These are phyloP conservation scores for Anisodus acutangulus DNA, from an alignment of 257 asterid species.

Conservation along the genomic window DNA sequence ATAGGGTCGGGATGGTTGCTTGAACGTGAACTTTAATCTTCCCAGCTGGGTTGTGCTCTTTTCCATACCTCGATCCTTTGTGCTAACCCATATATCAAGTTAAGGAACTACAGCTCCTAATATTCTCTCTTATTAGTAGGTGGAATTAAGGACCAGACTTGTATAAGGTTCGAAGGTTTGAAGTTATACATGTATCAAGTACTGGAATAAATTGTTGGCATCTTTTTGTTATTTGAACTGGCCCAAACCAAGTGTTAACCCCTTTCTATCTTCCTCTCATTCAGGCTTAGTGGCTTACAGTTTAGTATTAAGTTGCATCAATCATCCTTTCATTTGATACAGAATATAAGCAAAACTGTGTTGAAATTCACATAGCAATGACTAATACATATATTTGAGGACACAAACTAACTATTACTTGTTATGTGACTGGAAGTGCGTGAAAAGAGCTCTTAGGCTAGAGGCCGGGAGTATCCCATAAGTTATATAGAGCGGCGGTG, in stretches of 20 bases:
- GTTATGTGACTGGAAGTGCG: not conserved
- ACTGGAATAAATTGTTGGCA: not conserved
- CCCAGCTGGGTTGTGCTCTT: not conserved
- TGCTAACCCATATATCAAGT: not conserved
- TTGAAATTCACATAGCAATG: not conserved
- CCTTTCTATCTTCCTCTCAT: constrained; percentile 13
- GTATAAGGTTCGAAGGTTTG: not conserved
- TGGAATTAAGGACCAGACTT: not conserved
- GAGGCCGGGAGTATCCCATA: constrained; percentile 1
- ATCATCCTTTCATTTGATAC: not conserved
- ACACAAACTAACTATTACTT: not conserved
- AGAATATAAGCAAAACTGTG: not conserved
- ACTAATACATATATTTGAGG: not conserved
- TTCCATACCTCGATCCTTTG: not conserved
- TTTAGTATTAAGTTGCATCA: not conserved
- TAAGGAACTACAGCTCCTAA: not conserved
- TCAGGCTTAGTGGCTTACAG: constrained; percentile 12
- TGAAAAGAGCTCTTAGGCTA: constrained; percentile 10
- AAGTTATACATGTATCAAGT: not conserved
- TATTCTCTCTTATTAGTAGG: constrained; percentile 15
- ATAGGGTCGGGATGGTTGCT: not conserved
- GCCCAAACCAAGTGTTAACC: not conserved
- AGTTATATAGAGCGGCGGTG: not conserved
- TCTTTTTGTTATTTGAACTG: not conserved
- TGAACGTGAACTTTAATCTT: not conserved